Conservation (phyloP, 2,329 filamentous ascomycete genomes). For the Diaporthe citrichinensis region DNA sequence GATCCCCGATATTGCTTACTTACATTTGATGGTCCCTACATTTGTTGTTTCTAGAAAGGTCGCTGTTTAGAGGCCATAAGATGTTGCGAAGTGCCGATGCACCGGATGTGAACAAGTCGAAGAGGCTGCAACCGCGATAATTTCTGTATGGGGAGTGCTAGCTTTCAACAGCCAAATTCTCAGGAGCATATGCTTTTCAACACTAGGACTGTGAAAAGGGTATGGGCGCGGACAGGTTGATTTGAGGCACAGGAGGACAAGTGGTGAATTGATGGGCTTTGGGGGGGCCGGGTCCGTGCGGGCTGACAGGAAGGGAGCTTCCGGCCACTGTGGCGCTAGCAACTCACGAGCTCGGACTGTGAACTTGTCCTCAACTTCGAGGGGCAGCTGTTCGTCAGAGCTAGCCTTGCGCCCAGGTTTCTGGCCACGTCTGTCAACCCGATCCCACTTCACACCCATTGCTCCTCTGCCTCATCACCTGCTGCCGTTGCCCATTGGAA, state of each 20-base stretch:
- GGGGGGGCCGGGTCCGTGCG: conserved; percentile 16
- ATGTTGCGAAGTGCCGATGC: background rate
- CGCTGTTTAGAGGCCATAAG: background rate
- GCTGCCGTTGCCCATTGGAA: conserved; percentile 6
- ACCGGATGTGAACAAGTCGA: too few relatives aligned
- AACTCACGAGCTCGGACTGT: conserved; percentile 37
- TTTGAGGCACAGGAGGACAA: background rate
- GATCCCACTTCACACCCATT: conserved; percentile 11
- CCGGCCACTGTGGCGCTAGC: conserved; percentile 42
- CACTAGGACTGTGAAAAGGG: background rate
- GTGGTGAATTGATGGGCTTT: background rate
- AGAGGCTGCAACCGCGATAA: background rate
- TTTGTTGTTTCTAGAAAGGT: background rate
- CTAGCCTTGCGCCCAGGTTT: conserved; percentile 37
- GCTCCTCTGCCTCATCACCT: conserved; percentile 21
- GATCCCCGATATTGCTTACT: too few relatives aligned
- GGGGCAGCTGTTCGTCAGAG: conserved; percentile 37
- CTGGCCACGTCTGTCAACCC: conserved; percentile 41
- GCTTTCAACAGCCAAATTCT: background rate
- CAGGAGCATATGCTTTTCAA: background rate
- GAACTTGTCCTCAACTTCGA: conserved; percentile 43
- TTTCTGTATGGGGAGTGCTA: background rate
- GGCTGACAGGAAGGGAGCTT: conserved; percentile 32
- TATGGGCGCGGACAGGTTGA: background rate
- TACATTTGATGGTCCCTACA: too few relatives aligned